Percentiles rank a stretch among this genome's conserved stretches.
phyloP scores from a whole-genome alignment of 2,329 filamentous ascomycete species.

The Arachnomyces sp. region DNA sequence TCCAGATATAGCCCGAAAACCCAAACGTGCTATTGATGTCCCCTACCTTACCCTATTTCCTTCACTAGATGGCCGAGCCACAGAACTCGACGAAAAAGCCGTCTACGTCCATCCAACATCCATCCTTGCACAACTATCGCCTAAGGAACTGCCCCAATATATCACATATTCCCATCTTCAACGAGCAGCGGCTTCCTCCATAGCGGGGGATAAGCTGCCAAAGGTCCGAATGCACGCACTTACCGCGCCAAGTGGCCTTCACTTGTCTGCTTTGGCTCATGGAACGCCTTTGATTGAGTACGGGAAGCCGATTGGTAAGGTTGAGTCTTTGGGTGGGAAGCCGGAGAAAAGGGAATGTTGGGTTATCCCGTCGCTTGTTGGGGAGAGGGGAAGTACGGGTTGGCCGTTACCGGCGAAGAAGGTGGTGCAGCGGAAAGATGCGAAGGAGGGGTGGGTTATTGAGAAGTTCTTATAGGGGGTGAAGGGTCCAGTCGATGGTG shows the following conservation, averaged over 20 bases:
- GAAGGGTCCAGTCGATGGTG: constrained; percentile 9
- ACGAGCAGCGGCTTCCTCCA: constrained; percentile 48
- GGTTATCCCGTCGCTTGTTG: constrained; percentile 71
- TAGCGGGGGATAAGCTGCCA: constrained; percentile 47
- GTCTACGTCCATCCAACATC: constrained; percentile 87
- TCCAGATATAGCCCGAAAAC: constrained; percentile 58
- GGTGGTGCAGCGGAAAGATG: constrained; percentile 68
- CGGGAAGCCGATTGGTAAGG: constrained; percentile 86
- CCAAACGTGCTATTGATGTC: constrained; percentile 80
- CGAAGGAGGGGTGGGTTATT: constrained; percentile 66
- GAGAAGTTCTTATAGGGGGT: constrained; percentile 41
- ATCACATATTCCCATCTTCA: constrained; percentile 84
- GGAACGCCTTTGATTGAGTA: constrained; percentile 77
- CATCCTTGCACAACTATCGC: constrained; percentile 60
- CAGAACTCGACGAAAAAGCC: constrained; percentile 49
- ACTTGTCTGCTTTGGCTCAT: constrained; percentile 70
- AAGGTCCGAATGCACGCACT: constrained; percentile 85
- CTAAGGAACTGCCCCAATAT: constrained; percentile 73
- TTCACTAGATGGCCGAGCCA: constrained; percentile 40
- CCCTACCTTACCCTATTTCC: constrained; percentile 82
- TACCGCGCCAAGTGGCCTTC: constrained; percentile 65
- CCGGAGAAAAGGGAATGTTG: constrained; percentile 62
- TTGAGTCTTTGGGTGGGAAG: constrained; percentile 42
- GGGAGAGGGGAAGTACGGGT: constrained; percentile 58
- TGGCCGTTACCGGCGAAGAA: constrained; percentile 84